Conservation (phyloP, 2,329 filamentous ascomycete species). For the Cryphonectria radicalis region DNA sequence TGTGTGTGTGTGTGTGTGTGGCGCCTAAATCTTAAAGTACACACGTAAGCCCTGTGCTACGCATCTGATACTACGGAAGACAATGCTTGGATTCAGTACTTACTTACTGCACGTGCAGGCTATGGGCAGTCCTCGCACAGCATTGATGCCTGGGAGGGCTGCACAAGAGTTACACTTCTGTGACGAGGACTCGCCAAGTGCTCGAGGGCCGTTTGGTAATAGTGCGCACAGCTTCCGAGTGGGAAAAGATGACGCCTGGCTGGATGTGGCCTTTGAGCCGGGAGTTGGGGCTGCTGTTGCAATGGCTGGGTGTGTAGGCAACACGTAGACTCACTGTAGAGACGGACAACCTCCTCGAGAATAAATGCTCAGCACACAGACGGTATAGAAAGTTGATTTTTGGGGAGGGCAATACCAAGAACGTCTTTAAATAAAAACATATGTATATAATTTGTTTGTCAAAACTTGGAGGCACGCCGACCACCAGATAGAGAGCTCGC, state of each 20-base stretch:
- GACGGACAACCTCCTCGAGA: background rate
- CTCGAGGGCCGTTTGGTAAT: background rate
- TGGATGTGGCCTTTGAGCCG: background rate
- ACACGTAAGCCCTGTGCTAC: constrained; percentile 14
- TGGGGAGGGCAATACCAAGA: background rate
- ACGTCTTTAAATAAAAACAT: background rate
- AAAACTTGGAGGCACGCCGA: background rate
- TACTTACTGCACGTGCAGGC: background rate
- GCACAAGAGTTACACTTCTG: background rate
- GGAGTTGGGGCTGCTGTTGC: background rate
- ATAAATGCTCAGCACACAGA: background rate
- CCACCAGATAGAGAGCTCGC: background rate
- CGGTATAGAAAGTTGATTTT: background rate
- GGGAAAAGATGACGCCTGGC: background rate
- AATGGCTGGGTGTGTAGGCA: background rate
- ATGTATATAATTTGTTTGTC: background rate
- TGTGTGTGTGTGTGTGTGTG: background rate
- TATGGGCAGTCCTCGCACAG: constrained; percentile 10
- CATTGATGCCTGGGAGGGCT: background rate
- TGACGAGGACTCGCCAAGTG: constrained; percentile 13
- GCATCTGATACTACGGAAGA: background rate
- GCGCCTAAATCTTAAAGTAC: background rate
- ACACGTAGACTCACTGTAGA: background rate
- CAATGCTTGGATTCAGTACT: too few relatives aligned
- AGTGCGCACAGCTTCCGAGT: background rate